Base-by-base conservation (phyloP, 192 early-diverging fungal species). In the Coemansia sp. region DNA sequence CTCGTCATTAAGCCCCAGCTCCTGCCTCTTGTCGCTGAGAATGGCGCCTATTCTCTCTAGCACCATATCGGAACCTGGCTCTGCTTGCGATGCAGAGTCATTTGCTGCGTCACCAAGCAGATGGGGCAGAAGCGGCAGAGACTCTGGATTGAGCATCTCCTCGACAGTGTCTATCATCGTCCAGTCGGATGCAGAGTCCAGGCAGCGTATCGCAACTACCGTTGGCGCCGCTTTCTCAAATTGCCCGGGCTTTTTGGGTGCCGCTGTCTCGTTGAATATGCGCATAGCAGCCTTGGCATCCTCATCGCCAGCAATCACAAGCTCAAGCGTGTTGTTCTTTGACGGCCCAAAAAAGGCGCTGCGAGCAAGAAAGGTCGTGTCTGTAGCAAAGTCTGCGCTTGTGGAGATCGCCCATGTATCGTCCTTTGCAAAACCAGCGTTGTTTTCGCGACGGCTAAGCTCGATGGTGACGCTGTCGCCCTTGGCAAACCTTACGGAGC, bases 241-340 rank as follows among this genome's bases (percentile, higher is more conserved):
- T 10, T 45, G 34, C 13, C 19, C 50, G 42, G 47, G 47, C 50
- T 23, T 51, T 55, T 30, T 23, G 34, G 49, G 24, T 7, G 18
- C 20, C 32, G 18, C 27, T 6, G 50, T 42, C 2, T 30, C 53
- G 14, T 55, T 72, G 48, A 83, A 69, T 32, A 78, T 55, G 25
- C 63, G 58, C 23, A 62, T 28, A 9, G 68, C 75, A 0, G 50
- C 67, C 45, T 62, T 50, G 16, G 68, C 68, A 45, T 83, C 81
- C 27, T 77, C 75, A 2, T 73, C 68, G 23, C 75, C 71, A 8
- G 68, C 64, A 3, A 83, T 55, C 23, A 45, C 50, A 22, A 83
- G 69, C 56, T 83, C 81, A 35, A 83, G 55, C 18, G 61, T 63
- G 58, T 83, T 83, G 64, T 72, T 78, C 36, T 73, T 74, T 39